Evolutionary conservation across 2,329 filamentous ascomycete genomes (phyloP).

Genomic region (Neospermospora avenae): DNA sequence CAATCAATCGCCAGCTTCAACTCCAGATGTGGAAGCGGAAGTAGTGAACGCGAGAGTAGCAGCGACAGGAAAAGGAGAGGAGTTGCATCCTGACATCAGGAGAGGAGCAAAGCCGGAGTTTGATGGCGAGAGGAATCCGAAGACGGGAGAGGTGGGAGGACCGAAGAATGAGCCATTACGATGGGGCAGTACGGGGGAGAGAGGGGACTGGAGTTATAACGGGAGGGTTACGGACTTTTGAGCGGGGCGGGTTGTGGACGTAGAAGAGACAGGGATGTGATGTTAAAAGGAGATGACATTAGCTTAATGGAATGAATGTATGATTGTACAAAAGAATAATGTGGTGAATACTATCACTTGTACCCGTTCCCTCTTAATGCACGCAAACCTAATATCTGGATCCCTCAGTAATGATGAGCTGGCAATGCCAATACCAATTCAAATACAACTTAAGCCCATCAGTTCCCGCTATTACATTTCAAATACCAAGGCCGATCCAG

Average conservation of each 20-base stretch:
- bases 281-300: too few species aligned
- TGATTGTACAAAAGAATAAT: too few species aligned
- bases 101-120: slow-evolving; percentile 86
- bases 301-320: too few species aligned
- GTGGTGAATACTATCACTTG: too few species aligned
- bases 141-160: slow-evolving; percentile 91
- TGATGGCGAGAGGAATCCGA: slow-evolving; percentile 85
- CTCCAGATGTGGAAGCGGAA: slow-evolving; percentile 25
- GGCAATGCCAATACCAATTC: too few species aligned
- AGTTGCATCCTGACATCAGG: slow-evolving; percentile 67
- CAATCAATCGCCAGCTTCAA: slow-evolving; percentile 45
- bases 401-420: too few species aligned
- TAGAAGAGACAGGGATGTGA: too few species aligned
- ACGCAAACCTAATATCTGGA: too few species aligned
- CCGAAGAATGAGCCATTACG: slow-evolving; percentile 95
- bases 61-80: slow-evolving; percentile 57
- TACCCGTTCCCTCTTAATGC: too few species aligned
- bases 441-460: too few species aligned
- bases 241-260: neutral
- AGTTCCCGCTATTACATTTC: too few species aligned
- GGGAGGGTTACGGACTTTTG: slow-evolving; percentile 90
- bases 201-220: slow-evolving; percentile 81
- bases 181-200: slow-evolving; percentile 71
- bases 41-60: slow-evolving; percentile 43
- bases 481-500: too few species aligned